Evolutionary conservation across 495 filamentous ascomycete species (phyloP), one percentile per base, ranked within the genome.

Genomic region (Astrocystis sublimbata): DNA sequence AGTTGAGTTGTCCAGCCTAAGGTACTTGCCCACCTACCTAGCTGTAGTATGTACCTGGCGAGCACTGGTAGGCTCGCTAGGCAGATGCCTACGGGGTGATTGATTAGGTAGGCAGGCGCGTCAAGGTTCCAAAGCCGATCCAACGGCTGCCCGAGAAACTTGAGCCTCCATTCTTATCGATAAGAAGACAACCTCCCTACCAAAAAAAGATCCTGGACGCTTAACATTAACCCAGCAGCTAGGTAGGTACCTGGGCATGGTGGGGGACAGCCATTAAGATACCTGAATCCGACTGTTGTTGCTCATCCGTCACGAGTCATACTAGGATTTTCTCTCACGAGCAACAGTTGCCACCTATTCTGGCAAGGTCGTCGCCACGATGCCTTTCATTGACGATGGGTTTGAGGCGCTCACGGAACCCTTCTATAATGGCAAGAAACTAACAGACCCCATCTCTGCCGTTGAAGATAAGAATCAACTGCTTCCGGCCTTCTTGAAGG

Each of bases 401-500:
- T 97, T 97, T 69, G 90, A 96, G 76, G 91, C 92, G 53, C 85
- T 97, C 13, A 80, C 98, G 42, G 87, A 96, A 76, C 94, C 94
- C 0, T 97, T 98, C 72, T 99, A 99, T 75, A 92, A 93, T 67
- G 93, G 91, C 57, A 99, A 98, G 72, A 88, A 86, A 53, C 77
- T 98, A 55, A 96, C 92, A 0, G 94, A 97, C 63, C 91, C 93
- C 0, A 96, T 99, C 69, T 86, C 91, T 40, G 96, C 96, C n/a
- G 92, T 73, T 40, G 76, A 87, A 62, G 93, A 98, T 76, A 98
- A 98, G 81, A 97, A 92, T 87, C 97, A 97, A 71, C 79, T 99
- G 24, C 79, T 99, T 17, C 96, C 94, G 0, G 93, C 94, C 4
- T 99, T 98, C 70, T 80, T 99, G 50, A 97, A 97, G 71, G 92